Percentiles rank a stretch among this genome's conserved stretches.
Evolutionary conservation across 345 rosid genomes (phyloP).

Genomic region (Citrus cavaleriei): DNA sequence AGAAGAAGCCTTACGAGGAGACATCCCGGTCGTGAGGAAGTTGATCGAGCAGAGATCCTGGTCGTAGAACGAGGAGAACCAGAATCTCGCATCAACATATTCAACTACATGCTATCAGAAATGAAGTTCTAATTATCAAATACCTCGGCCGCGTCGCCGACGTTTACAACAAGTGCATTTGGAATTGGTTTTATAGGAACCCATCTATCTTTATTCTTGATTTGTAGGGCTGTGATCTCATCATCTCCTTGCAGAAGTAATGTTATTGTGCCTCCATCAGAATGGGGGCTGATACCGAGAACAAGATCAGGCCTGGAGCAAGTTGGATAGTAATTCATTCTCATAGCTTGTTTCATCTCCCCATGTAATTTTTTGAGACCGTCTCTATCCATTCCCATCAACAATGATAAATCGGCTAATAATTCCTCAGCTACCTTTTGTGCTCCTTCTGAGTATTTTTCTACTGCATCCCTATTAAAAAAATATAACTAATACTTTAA

Average conservation of each 20-base stretch:
- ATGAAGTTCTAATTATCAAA: not conserved
- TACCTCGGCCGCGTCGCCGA: slow-evolving; percentile 29
- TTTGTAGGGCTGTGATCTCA: slow-evolving; percentile 28
- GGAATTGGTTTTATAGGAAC: slow-evolving; percentile 30
- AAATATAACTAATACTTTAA: not conserved
- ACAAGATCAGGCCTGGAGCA: slow-evolving; percentile 24
- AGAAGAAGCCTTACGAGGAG: no score
- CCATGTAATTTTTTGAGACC: slow-evolving; percentile 2
- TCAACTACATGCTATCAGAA: no score
- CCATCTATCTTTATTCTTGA: slow-evolving; percentile 18
- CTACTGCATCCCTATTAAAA: slow-evolving; percentile 14
- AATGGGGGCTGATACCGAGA: slow-evolving; percentile 24
- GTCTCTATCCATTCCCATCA: slow-evolving; percentile 20
- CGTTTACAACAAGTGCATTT: slow-evolving; percentile 22
- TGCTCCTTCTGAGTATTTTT: slow-evolving; percentile 11
- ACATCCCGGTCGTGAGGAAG: no score
- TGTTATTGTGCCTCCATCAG: slow-evolving; percentile 21
- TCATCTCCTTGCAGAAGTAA: slow-evolving; percentile 25
- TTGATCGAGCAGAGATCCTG: no score
- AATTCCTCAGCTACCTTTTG: not conserved
- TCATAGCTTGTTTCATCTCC: slow-evolving; percentile 20
- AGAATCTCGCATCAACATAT: no score
- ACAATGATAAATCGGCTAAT: slow-evolving; percentile 6
- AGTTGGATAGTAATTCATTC: slow-evolving; percentile 31
- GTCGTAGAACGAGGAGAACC: no score